Evolutionary conservation across 208 protist genomes (phyloP).

Genomic region (Leishmania tropica): DNA sequence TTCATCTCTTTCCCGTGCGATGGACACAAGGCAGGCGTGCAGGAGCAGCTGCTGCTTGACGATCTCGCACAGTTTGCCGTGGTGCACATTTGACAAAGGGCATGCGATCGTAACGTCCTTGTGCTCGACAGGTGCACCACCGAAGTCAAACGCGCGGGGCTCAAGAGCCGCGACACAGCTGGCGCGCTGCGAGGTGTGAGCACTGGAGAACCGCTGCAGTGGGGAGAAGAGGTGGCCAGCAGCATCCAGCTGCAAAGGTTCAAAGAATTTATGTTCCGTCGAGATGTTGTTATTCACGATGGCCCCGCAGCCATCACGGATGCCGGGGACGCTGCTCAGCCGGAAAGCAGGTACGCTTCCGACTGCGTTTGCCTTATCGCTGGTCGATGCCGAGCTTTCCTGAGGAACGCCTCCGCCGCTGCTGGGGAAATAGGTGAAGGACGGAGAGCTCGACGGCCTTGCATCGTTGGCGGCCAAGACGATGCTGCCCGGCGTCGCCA

Average conservation of each 20-base stretch:
- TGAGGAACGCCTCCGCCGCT: background rate
- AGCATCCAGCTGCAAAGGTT: slow-evolving; percentile 19
- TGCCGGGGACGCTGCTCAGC: background rate
- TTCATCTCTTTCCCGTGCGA: slow-evolving; percentile 10
- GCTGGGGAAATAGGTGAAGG: slow-evolving; percentile 29
- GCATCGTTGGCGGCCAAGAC: background rate
- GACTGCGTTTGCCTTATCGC: background rate
- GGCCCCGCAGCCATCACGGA: background rate
- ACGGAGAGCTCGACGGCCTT: slow-evolving; percentile 21
- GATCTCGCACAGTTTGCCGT: background rate
- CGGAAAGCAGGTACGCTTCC: background rate
- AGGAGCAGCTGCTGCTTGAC: slow-evolving; percentile 23
- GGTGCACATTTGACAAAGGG: background rate
- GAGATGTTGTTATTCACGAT: slow-evolving; percentile 6
- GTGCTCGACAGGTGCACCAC: background rate
- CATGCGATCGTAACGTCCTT: background rate
- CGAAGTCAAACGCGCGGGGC: background rate
- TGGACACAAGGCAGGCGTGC: slow-evolving; percentile 18
- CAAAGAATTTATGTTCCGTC: slow-evolving; percentile 21
- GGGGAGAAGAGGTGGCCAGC: background rate
- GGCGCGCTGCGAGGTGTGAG: slow-evolving; percentile 8
- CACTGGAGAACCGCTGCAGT: slow-evolving; percentile 1
- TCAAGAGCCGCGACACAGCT: background rate
- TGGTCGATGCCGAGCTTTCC: background rate
- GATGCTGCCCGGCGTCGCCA: background rate